Conservation (phyloP, 768 basidiomycete genomes). For the Cyathus striatus region DNA sequence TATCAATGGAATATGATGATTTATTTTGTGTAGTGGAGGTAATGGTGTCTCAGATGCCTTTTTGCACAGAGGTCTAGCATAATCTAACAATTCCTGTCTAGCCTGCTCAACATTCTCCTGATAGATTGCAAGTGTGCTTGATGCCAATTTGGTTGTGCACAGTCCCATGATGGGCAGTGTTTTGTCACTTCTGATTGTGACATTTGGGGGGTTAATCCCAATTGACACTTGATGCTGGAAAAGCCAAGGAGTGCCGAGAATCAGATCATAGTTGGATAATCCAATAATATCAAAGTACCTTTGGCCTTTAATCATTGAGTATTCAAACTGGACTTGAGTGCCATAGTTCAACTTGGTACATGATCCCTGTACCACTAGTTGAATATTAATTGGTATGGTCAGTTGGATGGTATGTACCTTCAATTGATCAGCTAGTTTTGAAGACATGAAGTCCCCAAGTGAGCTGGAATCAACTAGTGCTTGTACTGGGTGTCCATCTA, state of each 20-base stretch:
- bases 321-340: conserved; percentile 15
- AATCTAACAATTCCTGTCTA: conserved; percentile 10
- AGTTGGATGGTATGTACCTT: conserved; percentile 17
- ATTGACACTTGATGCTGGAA: conserved; percentile 21
- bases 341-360: conserved; percentile 25
- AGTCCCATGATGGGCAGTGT: conserved; percentile 13
- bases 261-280: conserved; percentile 31
- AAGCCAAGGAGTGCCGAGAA: conserved; percentile 34
- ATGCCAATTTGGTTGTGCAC: conserved; percentile 4
- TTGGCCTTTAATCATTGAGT: conserved; percentile 22
- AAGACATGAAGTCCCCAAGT: conserved; percentile 31
- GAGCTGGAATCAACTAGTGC: conserved; percentile 34
- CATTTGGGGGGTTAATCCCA: conserved; percentile 17
- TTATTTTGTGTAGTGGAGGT: conserved; percentile 32
- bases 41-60: conserved; percentile 20
- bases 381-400: conserved; percentile 23
- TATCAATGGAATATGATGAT: conserved; percentile 35
- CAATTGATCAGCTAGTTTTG: conserved; percentile 26
- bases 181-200: conserved; percentile 17
- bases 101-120: conserved; percentile 8
- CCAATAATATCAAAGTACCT: conserved; percentile 31
- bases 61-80: conserved; percentile 18
- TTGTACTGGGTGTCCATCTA: conserved; percentile 23
- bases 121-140: conserved; percentile 3
- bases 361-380: conserved; percentile 34